phyloP scores from a whole-genome alignment of 495 filamentous ascomycete genomes.

The Trichocladium antarcticum region DNA sequence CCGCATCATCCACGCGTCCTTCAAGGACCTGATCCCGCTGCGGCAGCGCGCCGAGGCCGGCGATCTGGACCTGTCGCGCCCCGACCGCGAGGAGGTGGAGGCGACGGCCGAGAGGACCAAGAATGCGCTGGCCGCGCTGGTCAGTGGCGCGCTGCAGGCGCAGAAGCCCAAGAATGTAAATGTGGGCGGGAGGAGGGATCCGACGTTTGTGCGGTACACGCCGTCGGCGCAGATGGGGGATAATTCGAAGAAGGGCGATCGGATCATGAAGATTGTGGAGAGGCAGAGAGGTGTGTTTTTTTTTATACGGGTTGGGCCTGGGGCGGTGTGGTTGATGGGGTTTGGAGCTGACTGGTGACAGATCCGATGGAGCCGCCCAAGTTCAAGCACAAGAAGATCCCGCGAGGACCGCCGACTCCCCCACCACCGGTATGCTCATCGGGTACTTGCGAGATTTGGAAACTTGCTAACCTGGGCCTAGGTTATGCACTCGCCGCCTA shows the following conservation, averaged over 20 bases:
- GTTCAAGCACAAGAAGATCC: slow-evolving; percentile 98
- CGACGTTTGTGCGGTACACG: slow-evolving; percentile 92
- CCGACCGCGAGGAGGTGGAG: slow-evolving; percentile 71
- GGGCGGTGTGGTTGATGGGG: not conserved
- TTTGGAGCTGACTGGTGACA: slow-evolving; percentile 1
- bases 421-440: slow-evolving; percentile 53
- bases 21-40: slow-evolving; percentile 93
- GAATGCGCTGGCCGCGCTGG: slow-evolving; percentile 67
- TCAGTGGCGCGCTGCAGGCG: slow-evolving; percentile 73
- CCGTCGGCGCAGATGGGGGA: slow-evolving; percentile 97
- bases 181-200: slow-evolving; percentile 60
- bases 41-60: slow-evolving; percentile 89
- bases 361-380: slow-evolving; percentile 98
- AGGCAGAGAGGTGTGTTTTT: slow-evolving; percentile 49
- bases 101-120: slow-evolving; percentile 80
- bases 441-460: not conserved
- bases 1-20: slow-evolving; percentile 82
- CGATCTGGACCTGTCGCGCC: slow-evolving; percentile 80
- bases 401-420: slow-evolving; percentile 81
- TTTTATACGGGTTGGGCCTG: not conserved
- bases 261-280: slow-evolving; percentile 97
- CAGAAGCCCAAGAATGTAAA: slow-evolving; percentile 96
- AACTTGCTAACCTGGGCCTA: not conserved
- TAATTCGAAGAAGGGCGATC: slow-evolving; percentile 72
- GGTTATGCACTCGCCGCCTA: slow-evolving; percentile 85